Percentiles rank a stretch among this genome's conserved stretches.
phyloP scores from a whole-genome alignment of 2,329 filamentous ascomycete species.

The Diaporthe citriasiana region DNA sequence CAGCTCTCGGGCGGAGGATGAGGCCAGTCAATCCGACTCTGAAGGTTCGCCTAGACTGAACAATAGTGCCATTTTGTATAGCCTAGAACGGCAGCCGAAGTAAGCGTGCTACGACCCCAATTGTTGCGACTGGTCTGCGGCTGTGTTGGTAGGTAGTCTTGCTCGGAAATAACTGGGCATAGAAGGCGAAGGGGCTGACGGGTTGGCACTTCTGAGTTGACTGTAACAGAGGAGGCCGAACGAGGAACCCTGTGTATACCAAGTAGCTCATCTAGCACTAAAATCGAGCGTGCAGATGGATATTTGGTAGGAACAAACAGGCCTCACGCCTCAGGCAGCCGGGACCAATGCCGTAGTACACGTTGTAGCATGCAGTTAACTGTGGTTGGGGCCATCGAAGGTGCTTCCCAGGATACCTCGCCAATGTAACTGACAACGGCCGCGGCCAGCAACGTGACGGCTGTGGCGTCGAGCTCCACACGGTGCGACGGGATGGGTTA shows the following conservation, averaged over 20 bases:
- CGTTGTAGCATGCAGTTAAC: neutral
- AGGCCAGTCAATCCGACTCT: conserved; percentile 3
- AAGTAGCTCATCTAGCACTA: neutral
- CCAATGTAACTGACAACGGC: neutral
- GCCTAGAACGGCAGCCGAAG: neutral
- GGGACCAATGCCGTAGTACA: neutral
- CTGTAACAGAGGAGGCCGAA: neutral
- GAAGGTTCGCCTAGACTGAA: conserved; percentile 23
- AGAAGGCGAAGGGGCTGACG: neutral
- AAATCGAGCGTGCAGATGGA: neutral
- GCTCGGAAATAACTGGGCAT: neutral
- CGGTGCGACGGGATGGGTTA: neutral
- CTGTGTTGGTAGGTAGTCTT: neutral
- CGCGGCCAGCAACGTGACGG: neutral
- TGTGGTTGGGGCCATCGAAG: neutral
- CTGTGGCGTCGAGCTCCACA: conserved; percentile 15
- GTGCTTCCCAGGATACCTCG: neutral
- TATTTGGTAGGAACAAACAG: neutral
- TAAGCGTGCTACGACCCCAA: neutral
- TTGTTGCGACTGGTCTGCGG: neutral
- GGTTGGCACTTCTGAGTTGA: neutral
- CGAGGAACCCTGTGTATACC: neutral
- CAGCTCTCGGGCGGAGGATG: neutral
- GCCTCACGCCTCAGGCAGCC: too few species aligned
- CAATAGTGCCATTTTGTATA: conserved; percentile 5